These are phyloP conservation scores for Suillus variegatus DNA, from an alignment of 768 basidiomycete species.

Conservation along the genomic window DNA sequence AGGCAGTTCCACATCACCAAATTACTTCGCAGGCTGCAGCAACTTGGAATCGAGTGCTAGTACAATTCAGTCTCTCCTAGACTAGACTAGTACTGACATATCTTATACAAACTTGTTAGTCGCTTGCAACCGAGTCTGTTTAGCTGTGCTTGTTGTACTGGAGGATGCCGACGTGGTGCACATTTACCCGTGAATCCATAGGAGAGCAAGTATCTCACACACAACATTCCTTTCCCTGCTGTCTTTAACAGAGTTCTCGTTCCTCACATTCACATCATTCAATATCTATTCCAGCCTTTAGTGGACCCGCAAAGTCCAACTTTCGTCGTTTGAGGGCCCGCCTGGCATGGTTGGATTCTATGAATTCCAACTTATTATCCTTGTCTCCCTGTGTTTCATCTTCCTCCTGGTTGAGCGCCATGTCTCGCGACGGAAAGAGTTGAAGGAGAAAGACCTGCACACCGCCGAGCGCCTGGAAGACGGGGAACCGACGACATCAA, in stretches of 20 bases:
- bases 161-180: background rate
- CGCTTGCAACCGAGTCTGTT: background rate
- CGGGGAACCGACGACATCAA: constrained; percentile 25
- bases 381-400: constrained; percentile 35
- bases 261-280: too few relatives aligned
- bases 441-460: constrained; percentile 23
- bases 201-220: background rate
- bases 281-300: background rate
- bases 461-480: constrained; percentile 31
- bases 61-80: background rate
- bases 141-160: background rate
- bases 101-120: background rate
- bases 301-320: background rate
- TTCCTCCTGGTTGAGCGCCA: constrained; percentile 38
- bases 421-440: constrained; percentile 25
- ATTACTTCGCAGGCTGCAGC: background rate
- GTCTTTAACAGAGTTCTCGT: background rate
- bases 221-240: background rate
- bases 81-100: background rate
- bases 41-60: background rate
- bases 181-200: background rate
- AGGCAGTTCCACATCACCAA: background rate
- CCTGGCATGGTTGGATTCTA: constrained; percentile 37
- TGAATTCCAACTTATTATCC: constrained; percentile 40
- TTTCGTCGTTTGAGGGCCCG: background rate